Base-by-base conservation (phyloP, 2,329 filamentous ascomycete genomes). In the Pseudopithomyces maydicus region DNA sequence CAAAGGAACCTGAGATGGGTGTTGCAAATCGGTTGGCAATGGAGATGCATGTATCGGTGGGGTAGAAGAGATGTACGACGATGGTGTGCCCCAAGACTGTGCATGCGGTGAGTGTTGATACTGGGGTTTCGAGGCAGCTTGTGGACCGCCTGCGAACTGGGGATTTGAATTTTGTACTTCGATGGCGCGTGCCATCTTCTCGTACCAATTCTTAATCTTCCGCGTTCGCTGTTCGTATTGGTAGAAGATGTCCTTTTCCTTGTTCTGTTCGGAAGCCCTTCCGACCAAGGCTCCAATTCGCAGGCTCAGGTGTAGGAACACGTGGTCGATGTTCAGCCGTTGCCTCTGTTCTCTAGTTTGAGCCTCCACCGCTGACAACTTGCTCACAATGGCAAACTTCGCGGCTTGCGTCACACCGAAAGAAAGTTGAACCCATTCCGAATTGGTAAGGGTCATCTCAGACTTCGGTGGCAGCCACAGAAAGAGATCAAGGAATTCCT, bases 351-450 rank as follows among this genome's bases (percentile, higher is more conserved):
- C 66, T 19, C 68, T 58, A n/a, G 67, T 70, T 29, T 66, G 64
- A 1, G 39, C 46, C 39, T 71, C 67, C 2, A 72, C 64, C 14
- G 56, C 56, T 8, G 65, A 65, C 11, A 67, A 55, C 36, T 61
- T 66, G 49, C 65, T 64, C n/a, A 70, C 64, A 17, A 73, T 67
- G 20, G 67, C 61, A 20, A 73, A 69, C 38, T 72, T 72, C 6
- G 68, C 66, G 11, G 69, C 69, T 12, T 71, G 62, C 1, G 68
- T 73, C 8, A 70, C 59, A 26, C 66, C 69, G 54, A 78, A 78
- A 4, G 70, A 74, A 15, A 78, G 51, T 55, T 79, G 77, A 2
- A 79, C 66, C 76, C 77, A 79, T 56, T 78, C 69, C 1, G 74
- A 65, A 48, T 79, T 78, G 35, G 72, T 78, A 17, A 78, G 68